Evolutionary conservation across 2,329 filamentous ascomycete genomes (phyloP), one percentile per base, ranked within the genome.

Genomic region (Epichloe typhina): DNA sequence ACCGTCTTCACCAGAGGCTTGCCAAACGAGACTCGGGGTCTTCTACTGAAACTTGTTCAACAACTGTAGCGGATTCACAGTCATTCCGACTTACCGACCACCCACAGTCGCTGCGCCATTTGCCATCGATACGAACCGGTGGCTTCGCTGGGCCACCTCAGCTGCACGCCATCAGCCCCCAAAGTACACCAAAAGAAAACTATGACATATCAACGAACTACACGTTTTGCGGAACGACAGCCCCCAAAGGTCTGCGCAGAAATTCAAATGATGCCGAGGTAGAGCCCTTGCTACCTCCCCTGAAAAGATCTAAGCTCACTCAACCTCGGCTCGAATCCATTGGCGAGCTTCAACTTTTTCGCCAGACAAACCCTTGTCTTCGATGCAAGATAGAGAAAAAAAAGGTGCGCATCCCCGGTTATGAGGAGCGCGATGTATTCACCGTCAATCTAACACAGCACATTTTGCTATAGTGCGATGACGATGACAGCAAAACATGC

Each of bases 281-380:
- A 38, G 75, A 80, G 50, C 69, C 74, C 17, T 62, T 77, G 40
- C 65, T 80, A 3, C 77, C 77, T 7, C 77, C 77, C 4, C 57
- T 80, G 50, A 79, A 79, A 61, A 68, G 72, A 54, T 75, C 71
- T 49, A 69, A 75, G 42, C 69, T 74, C 33, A 74, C 73, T 3
- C 75, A 75, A 54, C 71, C 73, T 38, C 71, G 74, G 23, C 64
- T 80, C 2, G 70, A 79, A 57, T 80, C 77, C 17, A 80, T 80
- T 44, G 75, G 72, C 41, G 77, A 80, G 60, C 68, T 80, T 4
- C 69, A 69, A 40, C 66, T 80, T 8, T 65, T 74, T 17, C 70
- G 68, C 39, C 71, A 74, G 37, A 61, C 66, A 15, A 69, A 70
- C 15, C 68, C 71, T 13, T 80, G 77, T 57, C 66, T 80, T 40